A percentile compares a stretch with the other conserved stretches of the same genome.
These are phyloP conservation scores for Priceomyces melissophilus DNA, from an alignment of 805 yeast species.

Conservation along the genomic window DNA sequence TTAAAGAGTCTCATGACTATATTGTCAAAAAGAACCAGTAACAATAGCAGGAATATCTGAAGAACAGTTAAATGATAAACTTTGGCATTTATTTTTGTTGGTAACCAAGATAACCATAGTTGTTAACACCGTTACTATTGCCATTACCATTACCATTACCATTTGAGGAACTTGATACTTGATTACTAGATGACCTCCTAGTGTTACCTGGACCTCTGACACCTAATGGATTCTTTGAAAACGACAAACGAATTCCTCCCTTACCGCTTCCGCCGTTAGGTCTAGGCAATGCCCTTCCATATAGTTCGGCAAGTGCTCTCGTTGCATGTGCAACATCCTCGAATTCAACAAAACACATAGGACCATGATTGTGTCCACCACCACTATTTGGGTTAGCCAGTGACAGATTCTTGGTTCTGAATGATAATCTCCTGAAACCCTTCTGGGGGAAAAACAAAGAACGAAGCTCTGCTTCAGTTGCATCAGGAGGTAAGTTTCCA, in stretches of 20 bases:
- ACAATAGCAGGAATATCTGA: constrained; percentile 6
- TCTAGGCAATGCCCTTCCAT: constrained; percentile 88
- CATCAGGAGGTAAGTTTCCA: constrained; percentile 96
- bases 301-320: constrained; percentile 86
- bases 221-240: constrained; percentile 94
- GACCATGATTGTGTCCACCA: constrained; percentile 67
- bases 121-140: constrained; percentile 24
- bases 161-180: constrained; percentile 12
- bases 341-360: constrained; percentile 99
- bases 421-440: constrained; percentile 90
- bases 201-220: constrained; percentile 71
- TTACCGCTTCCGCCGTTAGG: constrained; percentile 66
- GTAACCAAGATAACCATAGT: constrained; percentile 35
- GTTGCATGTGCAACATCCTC: constrained; percentile 95
- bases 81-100: constrained; percentile 15
- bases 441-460: constrained; percentile 82
- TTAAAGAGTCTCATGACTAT: constrained; percentile 5
- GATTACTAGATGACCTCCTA: constrained; percentile 36
- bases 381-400: constrained; percentile 23
- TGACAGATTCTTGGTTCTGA: constrained; percentile 58
- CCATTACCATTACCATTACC: constrained; percentile 11
- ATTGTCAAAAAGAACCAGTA: constrained; percentile 1
- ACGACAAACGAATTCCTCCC: constrained; percentile 92
- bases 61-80: constrained; percentile 1
- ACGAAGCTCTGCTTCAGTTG: constrained; percentile 88